Percentiles rank a stretch among this genome's conserved stretches.
Conservation (phyloP, 352 stramenopile genomes). For the Phytophthora vignae region DNA sequence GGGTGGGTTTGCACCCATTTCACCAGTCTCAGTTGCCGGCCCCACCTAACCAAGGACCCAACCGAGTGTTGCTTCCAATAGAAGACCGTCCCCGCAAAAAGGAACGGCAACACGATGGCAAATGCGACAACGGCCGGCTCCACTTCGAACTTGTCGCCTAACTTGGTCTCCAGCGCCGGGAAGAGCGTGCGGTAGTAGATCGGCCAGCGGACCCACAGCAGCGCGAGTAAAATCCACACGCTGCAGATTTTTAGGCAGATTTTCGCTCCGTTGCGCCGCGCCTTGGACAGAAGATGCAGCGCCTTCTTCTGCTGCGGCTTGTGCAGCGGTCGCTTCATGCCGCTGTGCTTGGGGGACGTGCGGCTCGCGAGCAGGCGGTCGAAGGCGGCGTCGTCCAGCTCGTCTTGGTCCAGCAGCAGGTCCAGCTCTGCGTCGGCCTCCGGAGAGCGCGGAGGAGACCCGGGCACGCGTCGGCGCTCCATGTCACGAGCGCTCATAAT, state of each 20-base stretch:
- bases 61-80: conserved; percentile 44
- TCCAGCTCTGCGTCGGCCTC: conserved; percentile 33
- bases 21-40: conserved; percentile 23
- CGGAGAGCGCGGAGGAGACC: conserved; percentile 24
- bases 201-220: conserved; percentile 63
- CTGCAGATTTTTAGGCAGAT: conserved; percentile 21
- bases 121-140: conserved; percentile 53
- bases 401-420: conserved; percentile 24
- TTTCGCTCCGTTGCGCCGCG: conserved; percentile 21
- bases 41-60: conserved; percentile 18
- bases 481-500: conserved; percentile 42
- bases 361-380: conserved; percentile 23
- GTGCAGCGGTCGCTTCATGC: conserved; percentile 29
- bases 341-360: conserved; percentile 10
- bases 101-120: conserved; percentile 51
- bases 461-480: conserved; percentile 29
- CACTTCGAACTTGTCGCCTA: conserved; percentile 53
- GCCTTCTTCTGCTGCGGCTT: conserved; percentile 32
- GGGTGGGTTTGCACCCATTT: conserved; percentile 40
- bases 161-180: conserved; percentile 30
- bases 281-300: conserved; percentile 32
- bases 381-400: conserved; percentile 30
- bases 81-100: conserved; percentile 46
- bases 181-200: conserved; percentile 47
- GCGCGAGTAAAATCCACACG: conserved; percentile 45